Conservation (phyloP, 1,284 basidiomycete genomes). For the Malassezia brasiliensis region DNA sequence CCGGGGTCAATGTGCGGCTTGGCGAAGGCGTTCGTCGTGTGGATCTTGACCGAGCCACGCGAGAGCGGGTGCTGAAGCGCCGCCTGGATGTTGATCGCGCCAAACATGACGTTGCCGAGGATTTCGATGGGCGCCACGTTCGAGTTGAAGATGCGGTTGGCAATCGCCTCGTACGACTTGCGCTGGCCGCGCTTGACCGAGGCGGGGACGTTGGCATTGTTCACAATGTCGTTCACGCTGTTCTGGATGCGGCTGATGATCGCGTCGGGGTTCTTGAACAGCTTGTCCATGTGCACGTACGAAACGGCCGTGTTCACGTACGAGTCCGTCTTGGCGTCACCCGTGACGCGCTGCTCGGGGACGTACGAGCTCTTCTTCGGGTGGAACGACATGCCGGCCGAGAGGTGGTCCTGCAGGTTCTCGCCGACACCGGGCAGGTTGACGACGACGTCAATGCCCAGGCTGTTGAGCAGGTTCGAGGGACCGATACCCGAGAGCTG, state of each 20-base stretch:
- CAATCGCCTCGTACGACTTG: conserved; percentile 14
- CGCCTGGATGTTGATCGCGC: conserved; percentile 25
- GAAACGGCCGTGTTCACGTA: conserved; percentile 36
- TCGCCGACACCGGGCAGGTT: conserved; percentile 54
- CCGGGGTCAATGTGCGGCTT: conserved; percentile 32
- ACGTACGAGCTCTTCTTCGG: conserved; percentile 14
- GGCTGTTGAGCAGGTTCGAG: conserved; percentile 48
- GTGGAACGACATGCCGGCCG: conserved; percentile 21
- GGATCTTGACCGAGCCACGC: conserved; percentile 34
- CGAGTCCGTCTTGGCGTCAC: conserved; percentile 21
- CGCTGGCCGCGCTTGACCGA: conserved; percentile 22
- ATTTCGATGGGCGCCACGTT: conserved; percentile 32
- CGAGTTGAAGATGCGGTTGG: conserved; percentile 18
- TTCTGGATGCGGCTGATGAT: conserved; percentile 19
- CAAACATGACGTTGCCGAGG: conserved; percentile 29
- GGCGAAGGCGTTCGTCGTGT: conserved; percentile 24
- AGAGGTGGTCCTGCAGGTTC: conserved; percentile 54
- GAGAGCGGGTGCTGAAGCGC: conserved; percentile 40
- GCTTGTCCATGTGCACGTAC: conserved; percentile 28
- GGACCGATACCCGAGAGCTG: conserved; percentile 55
- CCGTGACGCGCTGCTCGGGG: conserved; percentile 16
- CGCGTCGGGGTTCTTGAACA: conserved; percentile 19
- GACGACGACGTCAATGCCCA: conserved; percentile 50
- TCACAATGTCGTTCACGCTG: conserved; percentile 20
- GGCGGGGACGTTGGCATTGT: conserved; percentile 20